Evolutionary conservation across 495 filamentous ascomycete genomes (phyloP).

Genomic region (Parmelia sp.): DNA sequence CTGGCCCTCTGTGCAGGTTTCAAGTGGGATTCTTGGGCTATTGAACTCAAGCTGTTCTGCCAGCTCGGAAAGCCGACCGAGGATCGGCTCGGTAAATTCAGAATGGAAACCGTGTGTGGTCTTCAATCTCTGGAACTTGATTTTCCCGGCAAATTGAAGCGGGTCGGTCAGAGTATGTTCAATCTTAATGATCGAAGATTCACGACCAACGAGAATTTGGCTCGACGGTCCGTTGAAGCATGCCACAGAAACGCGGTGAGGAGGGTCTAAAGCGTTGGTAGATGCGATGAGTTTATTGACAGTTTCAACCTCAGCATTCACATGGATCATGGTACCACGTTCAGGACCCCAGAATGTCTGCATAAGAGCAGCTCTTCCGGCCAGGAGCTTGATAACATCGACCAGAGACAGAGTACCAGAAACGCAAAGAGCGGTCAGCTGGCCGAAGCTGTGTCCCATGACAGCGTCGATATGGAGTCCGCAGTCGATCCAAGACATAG

Average conservation of each 20-base stretch:
- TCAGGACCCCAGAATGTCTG: constrained; percentile 36
- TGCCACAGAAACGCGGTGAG: too few relatives aligned
- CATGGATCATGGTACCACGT: constrained; percentile 42
- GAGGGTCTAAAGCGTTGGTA: too few relatives aligned
- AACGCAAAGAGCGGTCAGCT: constrained; percentile 45
- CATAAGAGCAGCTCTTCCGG: constrained; percentile 37
- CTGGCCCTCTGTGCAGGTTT: constrained; percentile 22
- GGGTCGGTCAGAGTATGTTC: too few relatives aligned
- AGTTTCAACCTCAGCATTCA: too few relatives aligned
- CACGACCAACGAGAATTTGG: too few relatives aligned
- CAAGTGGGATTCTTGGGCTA: constrained; percentile 29
- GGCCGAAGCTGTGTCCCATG: constrained; percentile 52
- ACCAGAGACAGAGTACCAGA: constrained; percentile 32
- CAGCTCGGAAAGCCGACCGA: constrained; percentile 26
- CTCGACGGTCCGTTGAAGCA: too few relatives aligned
- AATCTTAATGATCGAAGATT: too few relatives aligned
- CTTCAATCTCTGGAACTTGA: constrained; percentile 35
- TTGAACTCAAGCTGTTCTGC: constrained; percentile 29
- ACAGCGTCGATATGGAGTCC: constrained; percentile 36
- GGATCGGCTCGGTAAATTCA: constrained; percentile 36
- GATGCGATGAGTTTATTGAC: too few relatives aligned
- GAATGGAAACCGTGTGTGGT: constrained; percentile 48
- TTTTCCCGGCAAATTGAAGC: too few relatives aligned
- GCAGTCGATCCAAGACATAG: constrained; percentile 44
- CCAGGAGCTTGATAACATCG: constrained; percentile 38